Percentiles rank a stretch among this genome's conserved stretches.
phyloP scores from a whole-genome alignment of 2,329 filamentous ascomycete genomes.

The Apiospora phragmitis region DNA sequence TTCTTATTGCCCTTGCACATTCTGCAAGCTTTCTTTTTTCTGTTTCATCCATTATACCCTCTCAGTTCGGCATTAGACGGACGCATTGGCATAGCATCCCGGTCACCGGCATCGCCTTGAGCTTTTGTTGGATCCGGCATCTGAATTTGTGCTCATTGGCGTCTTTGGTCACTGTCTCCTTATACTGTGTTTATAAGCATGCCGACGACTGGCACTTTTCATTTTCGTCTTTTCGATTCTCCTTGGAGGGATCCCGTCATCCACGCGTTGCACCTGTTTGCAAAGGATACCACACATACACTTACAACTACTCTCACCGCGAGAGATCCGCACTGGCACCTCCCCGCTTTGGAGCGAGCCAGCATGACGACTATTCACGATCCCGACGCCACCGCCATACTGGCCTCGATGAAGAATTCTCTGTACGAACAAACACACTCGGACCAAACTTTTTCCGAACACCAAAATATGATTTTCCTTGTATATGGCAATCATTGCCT shows the following conservation, averaged over 20 bases:
- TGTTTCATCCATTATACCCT: conserved; percentile 26
- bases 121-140: conserved; percentile 32
- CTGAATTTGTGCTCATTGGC: conserved; percentile 23
- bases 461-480: conserved; percentile 23
- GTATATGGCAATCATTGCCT: conserved; percentile 19
- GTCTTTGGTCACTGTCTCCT: conserved; percentile 19
- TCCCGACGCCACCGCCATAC: conserved; percentile 19
- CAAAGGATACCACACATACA: conserved; percentile 1
- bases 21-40: background rate
- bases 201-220: conserved; percentile 12
- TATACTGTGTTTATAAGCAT: conserved; percentile 19
- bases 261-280: background rate
- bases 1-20: background rate
- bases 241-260: background rate
- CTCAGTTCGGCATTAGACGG: conserved; percentile 29
- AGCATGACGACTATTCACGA: conserved; percentile 17
- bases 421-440: conserved; percentile 20
- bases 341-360: conserved; percentile 11
- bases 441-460: conserved; percentile 20
- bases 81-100: conserved; percentile 33
- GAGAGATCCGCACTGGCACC: conserved; percentile 18
- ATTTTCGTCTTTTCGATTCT: conserved; percentile 13
- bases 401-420: conserved; percentile 17
- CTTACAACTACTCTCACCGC: conserved; percentile 4
- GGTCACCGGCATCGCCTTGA: conserved; percentile 29